Conservation (phyloP, 306 rosid genomes). For the Glycine latifolia region DNA sequence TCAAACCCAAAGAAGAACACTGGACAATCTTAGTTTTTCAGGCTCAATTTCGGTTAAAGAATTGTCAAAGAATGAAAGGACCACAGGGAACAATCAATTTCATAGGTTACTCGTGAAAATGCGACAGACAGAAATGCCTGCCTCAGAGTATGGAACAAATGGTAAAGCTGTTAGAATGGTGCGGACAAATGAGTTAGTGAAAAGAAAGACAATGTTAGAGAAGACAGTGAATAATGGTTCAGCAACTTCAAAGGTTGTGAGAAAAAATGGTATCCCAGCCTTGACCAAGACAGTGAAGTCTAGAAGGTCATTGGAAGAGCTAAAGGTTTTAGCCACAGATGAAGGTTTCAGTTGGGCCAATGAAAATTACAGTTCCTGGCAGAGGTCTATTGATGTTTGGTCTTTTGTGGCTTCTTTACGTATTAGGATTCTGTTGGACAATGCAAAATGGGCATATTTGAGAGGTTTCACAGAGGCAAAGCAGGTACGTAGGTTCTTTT, state of each 20-base stretch:
- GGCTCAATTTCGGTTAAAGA: conserved; percentile 58
- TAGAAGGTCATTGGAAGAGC: conserved; percentile 56
- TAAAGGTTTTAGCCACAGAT: conserved; percentile 77
- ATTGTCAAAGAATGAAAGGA: conserved; percentile 45
- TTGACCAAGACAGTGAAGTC: conserved; percentile 51
- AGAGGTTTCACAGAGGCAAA: conserved; percentile 83
- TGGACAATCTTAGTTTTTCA: conserved; percentile 65
- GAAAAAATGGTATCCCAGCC: conserved; percentile 49
- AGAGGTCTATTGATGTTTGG: conserved; percentile 86
- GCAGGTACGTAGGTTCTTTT: conserved; percentile 30
- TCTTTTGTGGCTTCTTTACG: conserved; percentile 77
- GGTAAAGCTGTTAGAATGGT: conserved; percentile 80
- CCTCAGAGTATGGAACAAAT: conserved; percentile 58
- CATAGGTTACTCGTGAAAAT: conserved; percentile 54
- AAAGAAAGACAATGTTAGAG: conserved; percentile 53
- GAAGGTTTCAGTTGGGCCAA: conserved; percentile 89
- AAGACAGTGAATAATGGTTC: conserved; percentile 45
- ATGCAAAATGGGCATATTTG: conserved; percentile 78
- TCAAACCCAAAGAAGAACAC: conserved; percentile 53
- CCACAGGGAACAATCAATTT: conserved; percentile 24
- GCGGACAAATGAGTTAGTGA: conserved; percentile 64
- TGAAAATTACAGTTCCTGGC: conserved; percentile 78
- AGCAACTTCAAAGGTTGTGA: conserved; percentile 61
- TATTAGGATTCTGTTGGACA: conserved; percentile 69
- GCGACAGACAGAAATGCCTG: conserved; percentile 55